These are phyloP conservation scores for Trichosporon sp. DNA, from an alignment of 1,284 basidiomycete genomes.

Conservation along the genomic window DNA sequence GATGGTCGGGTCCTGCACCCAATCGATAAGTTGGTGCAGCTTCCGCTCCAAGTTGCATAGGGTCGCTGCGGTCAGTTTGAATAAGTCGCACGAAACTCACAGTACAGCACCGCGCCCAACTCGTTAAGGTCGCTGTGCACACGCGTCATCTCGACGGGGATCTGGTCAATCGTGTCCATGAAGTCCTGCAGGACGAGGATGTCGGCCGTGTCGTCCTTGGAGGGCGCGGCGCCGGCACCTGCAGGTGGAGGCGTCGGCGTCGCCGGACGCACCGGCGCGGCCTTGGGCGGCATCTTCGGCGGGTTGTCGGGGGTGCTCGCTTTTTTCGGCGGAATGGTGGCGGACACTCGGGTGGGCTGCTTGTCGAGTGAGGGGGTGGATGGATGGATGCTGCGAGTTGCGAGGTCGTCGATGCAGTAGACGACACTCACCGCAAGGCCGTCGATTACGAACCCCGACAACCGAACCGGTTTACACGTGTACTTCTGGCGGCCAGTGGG, in stretches of 20 bases:
- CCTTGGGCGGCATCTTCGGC: conserved; percentile 38
- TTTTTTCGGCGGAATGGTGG: not conserved
- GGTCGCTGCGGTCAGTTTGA: conserved; percentile 53
- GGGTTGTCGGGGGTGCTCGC: not conserved
- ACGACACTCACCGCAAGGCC: not conserved
- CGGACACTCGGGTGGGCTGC: not conserved
- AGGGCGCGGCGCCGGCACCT: conserved; percentile 55
- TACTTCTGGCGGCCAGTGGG: not conserved
- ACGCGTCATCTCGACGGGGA: conserved; percentile 90
- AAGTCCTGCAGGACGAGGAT: conserved; percentile 63
- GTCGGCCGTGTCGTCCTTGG: conserved; percentile 40
- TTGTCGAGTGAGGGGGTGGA: not conserved
- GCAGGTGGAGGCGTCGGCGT: conserved; percentile 59
- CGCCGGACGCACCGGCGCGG: conserved; percentile 22
- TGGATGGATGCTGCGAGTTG: not conserved
- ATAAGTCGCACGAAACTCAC: conserved; percentile 36
- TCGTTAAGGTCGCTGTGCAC: conserved; percentile 93
- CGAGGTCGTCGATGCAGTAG: not conserved
- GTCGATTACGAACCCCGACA: not conserved
- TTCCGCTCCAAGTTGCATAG: conserved; percentile 72
- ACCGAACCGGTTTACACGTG: not conserved
- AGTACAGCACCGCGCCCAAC: conserved; percentile 92
- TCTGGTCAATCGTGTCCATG: conserved; percentile 85
- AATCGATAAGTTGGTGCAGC: conserved; percentile 65
- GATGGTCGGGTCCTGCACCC: conserved; percentile 64